Evolutionary conservation across 345 rosid genomes (phyloP).

Genomic region (Citrus australasica): DNA sequence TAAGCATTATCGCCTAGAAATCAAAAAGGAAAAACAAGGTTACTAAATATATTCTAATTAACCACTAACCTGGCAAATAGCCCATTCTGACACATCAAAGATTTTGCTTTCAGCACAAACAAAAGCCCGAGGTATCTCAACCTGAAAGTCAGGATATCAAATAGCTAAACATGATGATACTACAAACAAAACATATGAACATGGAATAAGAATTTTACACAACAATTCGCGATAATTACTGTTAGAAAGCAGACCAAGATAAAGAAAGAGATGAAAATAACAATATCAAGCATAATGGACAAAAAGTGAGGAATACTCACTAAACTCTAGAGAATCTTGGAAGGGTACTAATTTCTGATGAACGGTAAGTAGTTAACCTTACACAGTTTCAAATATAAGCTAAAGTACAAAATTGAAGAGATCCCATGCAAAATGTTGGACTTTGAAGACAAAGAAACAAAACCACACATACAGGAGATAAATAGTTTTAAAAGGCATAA

Average conservation of each 20-base stretch:
- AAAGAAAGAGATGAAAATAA: background rate
- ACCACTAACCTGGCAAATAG: slow-evolving; percentile 87
- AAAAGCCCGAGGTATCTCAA: slow-evolving; percentile 97
- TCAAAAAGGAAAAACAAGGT: background rate
- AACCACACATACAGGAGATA: background rate
- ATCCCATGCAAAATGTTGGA: background rate
- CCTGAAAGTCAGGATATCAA: slow-evolving; percentile 37
- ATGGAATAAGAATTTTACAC: slow-evolving; percentile 4
- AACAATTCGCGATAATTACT: background rate
- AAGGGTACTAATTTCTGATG: too few species aligned
- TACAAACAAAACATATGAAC: background rate
- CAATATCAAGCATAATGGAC: background rate
- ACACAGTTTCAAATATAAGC: background rate
- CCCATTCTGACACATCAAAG: slow-evolving; percentile 99
- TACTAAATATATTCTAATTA: background rate
- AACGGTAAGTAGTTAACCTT: background rate
- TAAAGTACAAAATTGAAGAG: background rate
- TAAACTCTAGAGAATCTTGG: background rate
- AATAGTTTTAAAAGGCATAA: background rate
- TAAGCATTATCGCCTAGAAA: background rate
- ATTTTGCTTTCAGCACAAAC: slow-evolving; percentile 98
- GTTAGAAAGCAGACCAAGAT: background rate
- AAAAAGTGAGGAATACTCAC: background rate
- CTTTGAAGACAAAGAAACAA: background rate
- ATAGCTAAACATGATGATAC: slow-evolving; percentile 14